Base-by-base conservation (phyloP, 2,329 filamentous ascomycete genomes). In the Dendryphion nanum region DNA sequence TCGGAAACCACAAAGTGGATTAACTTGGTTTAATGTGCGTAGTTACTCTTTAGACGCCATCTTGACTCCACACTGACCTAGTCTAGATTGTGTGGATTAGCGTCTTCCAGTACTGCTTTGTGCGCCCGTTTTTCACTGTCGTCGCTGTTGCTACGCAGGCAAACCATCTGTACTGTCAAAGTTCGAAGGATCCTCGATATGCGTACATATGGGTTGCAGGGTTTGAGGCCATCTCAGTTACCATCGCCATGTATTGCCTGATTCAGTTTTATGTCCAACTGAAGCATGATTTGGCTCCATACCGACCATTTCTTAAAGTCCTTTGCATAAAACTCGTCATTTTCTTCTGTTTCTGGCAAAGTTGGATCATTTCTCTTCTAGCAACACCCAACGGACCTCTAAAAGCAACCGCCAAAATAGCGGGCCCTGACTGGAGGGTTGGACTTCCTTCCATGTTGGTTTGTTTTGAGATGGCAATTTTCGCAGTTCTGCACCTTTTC, bases 331-430 rank as follows among this genome's bases (percentile, higher is more conserved):
- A 95, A 67, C 76, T 94, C 18, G 88, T 94, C 57, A 89, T 95
- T 56, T 95, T 95, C 72, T 76, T 95, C 50, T 89, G 84, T 23
- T 94, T 94, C 66, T 95, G 89, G 89, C 89, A 95, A 59, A 58
- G 47, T 21, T 50, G 76, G 53, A 50, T 81, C 35, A 81, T 86
- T 48, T 80, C 75, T 15, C 72, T 84, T 41, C 68, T 85, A 15
- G 77, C 77, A 14, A 67, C 75, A 63, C 79, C 79, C 1, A 74
- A 76, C 4, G 75, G 85, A 4, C 74, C 82, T 13, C 72, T 93
- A 34, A 77, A 82, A 44, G 63, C 85, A 1, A 83, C 75, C 30
- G 63, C 73, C 1, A 74, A 76, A 21, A 66, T 95, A 10, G 79
- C 80, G 20, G 83, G 83, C 29, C 82, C 83, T 1, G 89, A 95